Base-by-base conservation (phyloP, 1,139 yeast genomes). In the Magnusiomyces tetraspermus region DNA sequence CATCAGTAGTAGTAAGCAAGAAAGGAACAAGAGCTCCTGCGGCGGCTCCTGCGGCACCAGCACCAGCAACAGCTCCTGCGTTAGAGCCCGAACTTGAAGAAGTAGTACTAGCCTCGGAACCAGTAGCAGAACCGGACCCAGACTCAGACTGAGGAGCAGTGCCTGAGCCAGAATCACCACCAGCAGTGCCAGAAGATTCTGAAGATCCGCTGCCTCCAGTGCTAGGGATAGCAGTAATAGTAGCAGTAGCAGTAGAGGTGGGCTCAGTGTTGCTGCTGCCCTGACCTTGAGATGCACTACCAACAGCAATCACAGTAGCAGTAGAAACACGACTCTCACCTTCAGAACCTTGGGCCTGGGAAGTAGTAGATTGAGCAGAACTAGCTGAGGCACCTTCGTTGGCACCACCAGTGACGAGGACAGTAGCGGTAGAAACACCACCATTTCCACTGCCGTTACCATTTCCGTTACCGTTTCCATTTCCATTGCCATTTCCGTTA, bases 91-190 rank as follows among this genome's bases (percentile, higher is more conserved):
- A 11, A 6, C 33, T 28, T 28, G 47, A 40, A 33, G 42, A 37
- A 42, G 48, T 31, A 17, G 33, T 37, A 44, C 51, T 15, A 45
- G 41, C 33, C 30, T n/a, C 51, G 28, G 49, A 41, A 45, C 31
- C 31, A 19, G 46, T 48, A 13, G 40, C 26, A 40, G 46, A 17
- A 11, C 17, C 46, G 3, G 49, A 30, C 5, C 44, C 49, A n/a
- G 52, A 1, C 8, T 15, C 52, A n/a, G 50, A 17, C 36, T 28
- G 26, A 3, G 49, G 37, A 24, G 15, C 30, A 23, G 43, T 38
- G 23, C 23, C 5, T 21, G 36, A 21, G 37, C 21, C 38, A 17
- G 48, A 43, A 5, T n/a, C 48, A 30, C 37, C 28, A 23, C n/a
- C 24, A 10, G 8, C 33, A 24, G 4, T 17, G 19, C 38, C 37